Percentiles rank a stretch among this genome's conserved stretches.
These are phyloP conservation scores for Hawksworthiomyces lignivorus DNA, from an alignment of 2,329 filamentous ascomycete genomes.

Conservation along the genomic window DNA sequence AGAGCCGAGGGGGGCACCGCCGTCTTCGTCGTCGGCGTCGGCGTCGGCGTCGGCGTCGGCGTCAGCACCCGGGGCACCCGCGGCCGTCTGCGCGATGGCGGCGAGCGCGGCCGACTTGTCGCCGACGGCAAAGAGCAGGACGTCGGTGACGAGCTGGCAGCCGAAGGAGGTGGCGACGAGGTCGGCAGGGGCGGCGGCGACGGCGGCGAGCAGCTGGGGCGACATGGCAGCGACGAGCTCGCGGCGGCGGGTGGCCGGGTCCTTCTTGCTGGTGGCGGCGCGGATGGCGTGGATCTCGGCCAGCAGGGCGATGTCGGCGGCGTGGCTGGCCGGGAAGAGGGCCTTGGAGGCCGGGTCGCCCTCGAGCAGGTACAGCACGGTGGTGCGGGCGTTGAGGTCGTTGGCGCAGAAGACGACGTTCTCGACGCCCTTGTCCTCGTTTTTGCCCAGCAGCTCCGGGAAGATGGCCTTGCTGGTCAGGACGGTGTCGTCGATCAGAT, in stretches of 20 bases:
- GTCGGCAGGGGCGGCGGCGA: conserved; percentile 58
- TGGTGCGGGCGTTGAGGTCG: conserved; percentile 55
- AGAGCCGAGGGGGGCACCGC: too few relatives aligned
- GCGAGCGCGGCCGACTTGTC: conserved; percentile 69
- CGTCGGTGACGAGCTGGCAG: conserved; percentile 77
- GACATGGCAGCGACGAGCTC: conserved; percentile 72
- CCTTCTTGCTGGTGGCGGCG: conserved; percentile 85
- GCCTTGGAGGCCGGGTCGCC: conserved; percentile 53
- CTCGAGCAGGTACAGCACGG: conserved; percentile 77
- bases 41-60: conserved; percentile 33
- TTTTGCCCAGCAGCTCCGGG: conserved; percentile 73
- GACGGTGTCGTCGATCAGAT: conserved; percentile 91
- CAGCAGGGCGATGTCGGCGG: conserved; percentile 61
- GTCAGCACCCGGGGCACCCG: conserved; percentile 45
- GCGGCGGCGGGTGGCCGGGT: conserved; percentile 63
- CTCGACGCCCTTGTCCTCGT: conserved; percentile 52
- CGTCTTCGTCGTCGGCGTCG: conserved; percentile 27
- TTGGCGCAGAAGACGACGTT: conserved; percentile 58
- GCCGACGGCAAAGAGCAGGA: conserved; percentile 66
- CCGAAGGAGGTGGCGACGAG: conserved; percentile 73
- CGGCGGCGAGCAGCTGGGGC: conserved; percentile 64
- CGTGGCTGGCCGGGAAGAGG: conserved; percentile 54
- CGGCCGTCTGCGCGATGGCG: conserved; percentile 59
- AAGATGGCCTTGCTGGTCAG: conserved; percentile 80
- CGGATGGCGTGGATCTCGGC: conserved; percentile 73